Percentiles rank a stretch among this genome's conserved stretches.
phyloP scores from a whole-genome alignment of 345 rosid species.

The Carallia pectinifolia region DNA sequence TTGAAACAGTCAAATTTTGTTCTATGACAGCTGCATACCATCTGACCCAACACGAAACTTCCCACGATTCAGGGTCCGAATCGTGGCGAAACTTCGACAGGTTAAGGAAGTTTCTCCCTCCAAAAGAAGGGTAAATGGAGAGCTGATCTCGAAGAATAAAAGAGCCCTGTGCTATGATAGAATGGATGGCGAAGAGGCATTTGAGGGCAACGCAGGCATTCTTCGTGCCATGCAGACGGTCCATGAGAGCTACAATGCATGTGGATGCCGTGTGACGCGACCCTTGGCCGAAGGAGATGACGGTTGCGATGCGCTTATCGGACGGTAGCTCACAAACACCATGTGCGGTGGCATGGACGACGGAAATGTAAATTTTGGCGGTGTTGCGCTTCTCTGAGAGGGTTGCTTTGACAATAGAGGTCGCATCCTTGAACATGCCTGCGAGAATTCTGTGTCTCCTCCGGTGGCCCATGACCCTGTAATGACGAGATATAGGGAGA shows the following conservation, averaged over 20 bases:
- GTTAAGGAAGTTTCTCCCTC: constrained; percentile 48
- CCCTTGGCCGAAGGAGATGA: constrained; percentile 33
- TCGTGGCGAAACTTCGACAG: constrained; percentile 36
- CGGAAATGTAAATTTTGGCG: constrained; percentile 20
- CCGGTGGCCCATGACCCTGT: constrained; percentile 32
- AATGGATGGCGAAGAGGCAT: constrained; percentile 47
- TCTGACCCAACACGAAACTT: constrained; percentile 51
- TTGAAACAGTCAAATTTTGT: constrained; percentile 37
- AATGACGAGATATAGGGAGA: background rate
- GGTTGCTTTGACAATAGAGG: constrained; percentile 39
- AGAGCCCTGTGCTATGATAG: constrained; percentile 37
- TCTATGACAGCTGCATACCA: constrained; percentile 56
- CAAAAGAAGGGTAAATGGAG: constrained; percentile 34
- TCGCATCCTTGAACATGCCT: constrained; percentile 44
- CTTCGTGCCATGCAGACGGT: constrained; percentile 39
- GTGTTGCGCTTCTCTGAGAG: constrained; percentile 29
- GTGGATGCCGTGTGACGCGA: constrained; percentile 29
- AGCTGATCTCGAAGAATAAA: constrained; percentile 42
- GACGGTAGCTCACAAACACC: constrained; percentile 31
- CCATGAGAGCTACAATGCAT: constrained; percentile 44
- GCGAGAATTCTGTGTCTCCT: constrained; percentile 33
- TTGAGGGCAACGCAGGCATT: constrained; percentile 52
- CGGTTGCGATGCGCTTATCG: constrained; percentile 31
- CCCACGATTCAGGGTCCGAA: constrained; percentile 33
- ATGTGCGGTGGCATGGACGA: constrained; percentile 56